Percentiles rank a stretch among this genome's conserved stretches.
phyloP scores from a whole-genome alignment of 108 stramenopile genomes.

The Asterionellopsis glacialis region DNA sequence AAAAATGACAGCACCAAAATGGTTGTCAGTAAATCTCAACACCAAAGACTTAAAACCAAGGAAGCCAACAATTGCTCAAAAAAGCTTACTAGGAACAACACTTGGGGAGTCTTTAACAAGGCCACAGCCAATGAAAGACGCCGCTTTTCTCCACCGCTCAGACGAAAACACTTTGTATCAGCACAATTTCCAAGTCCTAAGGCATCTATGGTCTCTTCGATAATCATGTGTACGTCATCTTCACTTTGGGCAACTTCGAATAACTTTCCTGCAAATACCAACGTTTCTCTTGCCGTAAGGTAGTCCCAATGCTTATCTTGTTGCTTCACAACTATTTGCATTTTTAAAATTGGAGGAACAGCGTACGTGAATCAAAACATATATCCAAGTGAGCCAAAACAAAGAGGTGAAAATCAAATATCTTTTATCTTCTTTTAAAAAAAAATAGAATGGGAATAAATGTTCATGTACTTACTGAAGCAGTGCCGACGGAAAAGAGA shows the following conservation, averaged over 20 bases:
- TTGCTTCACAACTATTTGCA: slow-evolving; percentile 19
- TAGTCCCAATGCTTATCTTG: slow-evolving; percentile 27
- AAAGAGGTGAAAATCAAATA: no score
- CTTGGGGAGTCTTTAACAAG: slow-evolving; percentile 83
- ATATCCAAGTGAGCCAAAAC: no score
- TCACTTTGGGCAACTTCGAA: slow-evolving; percentile 11
- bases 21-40: no score
- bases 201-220: slow-evolving; percentile 13
- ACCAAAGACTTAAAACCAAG: no score
- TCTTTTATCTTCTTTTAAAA: no score
- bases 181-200: slow-evolving; percentile 24
- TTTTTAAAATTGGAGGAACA: no score
- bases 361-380: no score
- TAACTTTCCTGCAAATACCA: slow-evolving; percentile 14
- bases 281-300: slow-evolving; percentile 15
- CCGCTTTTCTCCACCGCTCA: slow-evolving; percentile 20
- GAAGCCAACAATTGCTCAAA: no score
- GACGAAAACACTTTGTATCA: slow-evolving; percentile 15
- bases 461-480: slow-evolving; percentile 3
- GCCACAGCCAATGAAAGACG: slow-evolving; percentile 48
- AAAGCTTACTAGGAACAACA: slow-evolving; percentile 86
- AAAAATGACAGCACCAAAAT: background rate
- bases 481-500: slow-evolving; percentile 15
- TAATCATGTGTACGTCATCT: slow-evolving; percentile 3
- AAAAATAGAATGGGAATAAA: no score